A percentile compares a stretch with the other conserved stretches of the same genome.
These are phyloP conservation scores for Talaromyces stipitatus DNA, from an alignment of 495 filamentous ascomycete species.

Conservation along the genomic window DNA sequence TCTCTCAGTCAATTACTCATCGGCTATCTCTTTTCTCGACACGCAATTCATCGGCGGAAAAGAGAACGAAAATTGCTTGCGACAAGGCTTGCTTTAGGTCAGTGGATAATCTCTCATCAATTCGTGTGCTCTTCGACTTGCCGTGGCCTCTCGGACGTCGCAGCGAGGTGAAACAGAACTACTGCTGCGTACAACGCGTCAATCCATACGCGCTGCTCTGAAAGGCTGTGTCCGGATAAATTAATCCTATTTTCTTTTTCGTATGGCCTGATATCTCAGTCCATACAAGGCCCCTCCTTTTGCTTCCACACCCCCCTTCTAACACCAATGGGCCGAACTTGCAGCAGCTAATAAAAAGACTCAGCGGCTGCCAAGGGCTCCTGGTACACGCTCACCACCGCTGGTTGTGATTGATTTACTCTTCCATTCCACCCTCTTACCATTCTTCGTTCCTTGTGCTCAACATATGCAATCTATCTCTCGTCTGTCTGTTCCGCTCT, in stretches of 20 bases:
- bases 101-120: not conserved
- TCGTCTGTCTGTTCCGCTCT: not conserved
- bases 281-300: constrained; percentile 3
- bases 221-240: constrained; percentile 39
- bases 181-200: constrained; percentile 1
- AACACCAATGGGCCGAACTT: not conserved
- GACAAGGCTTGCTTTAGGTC: not conserved
- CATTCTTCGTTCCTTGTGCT: not conserved
- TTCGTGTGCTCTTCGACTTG: not conserved
- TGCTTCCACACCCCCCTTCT: constrained; percentile 1
- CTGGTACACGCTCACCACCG: too few species aligned
- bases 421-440: not conserved
- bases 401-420: not conserved
- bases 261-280: constrained; percentile 6
- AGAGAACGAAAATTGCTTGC: not conserved
- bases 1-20: too few species aligned
- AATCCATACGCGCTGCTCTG: not conserved
- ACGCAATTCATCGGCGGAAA: too few species aligned
- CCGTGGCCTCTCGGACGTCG: not conserved
- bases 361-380: not conserved
- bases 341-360: not conserved
- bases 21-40: too few species aligned
- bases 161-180: not conserved
- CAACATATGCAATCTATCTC: not conserved
- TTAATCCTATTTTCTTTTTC: constrained; percentile 3